Evolutionary conservation across 2,329 filamentous ascomycete genomes (phyloP), one percentile per base, ranked within the genome.

Genomic region (Colletotrichum sp.): DNA sequence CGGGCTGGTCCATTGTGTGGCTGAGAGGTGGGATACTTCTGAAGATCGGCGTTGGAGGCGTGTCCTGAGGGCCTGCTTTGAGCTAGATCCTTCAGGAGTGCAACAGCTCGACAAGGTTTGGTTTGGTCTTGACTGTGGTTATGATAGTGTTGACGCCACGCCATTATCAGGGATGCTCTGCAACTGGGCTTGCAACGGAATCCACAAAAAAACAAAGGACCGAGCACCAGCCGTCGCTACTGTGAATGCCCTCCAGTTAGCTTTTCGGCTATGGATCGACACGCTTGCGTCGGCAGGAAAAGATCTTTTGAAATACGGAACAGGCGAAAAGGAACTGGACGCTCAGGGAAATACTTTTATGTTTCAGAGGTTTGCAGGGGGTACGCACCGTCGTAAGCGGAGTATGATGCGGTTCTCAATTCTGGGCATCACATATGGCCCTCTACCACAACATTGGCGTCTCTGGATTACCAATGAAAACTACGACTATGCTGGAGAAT

Each of bases 101-200:
- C 18, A 21, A 12, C 39, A 49, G 2, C 18, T 21, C 0, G 39
- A 49, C 18, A 12, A 0, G 0, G 18, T 12, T 49, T 49, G 39
- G 39, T 1, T 12, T 49, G 3, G 0, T n/a, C 18, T 0, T 0
- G 18, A 49, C 18, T 21, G 0, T 49, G 9, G 9, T 6, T 0
- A 18, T 6, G 16, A 1, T 18, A 2, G 1, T 18, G 36, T 44
- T 44, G 39, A 2, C 0, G 2, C 18, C 39, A 49, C 39, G 39
- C 39, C 39, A 0, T 49, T 49, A 1, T 49, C 39, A 49, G 39
- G 1, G 0, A 49, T 49, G 18, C 39, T 49, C 4, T 49, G 39
- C 39, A 49, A 1, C 39, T 21, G 0, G 0, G 9, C 4, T 49
- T 49, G 39, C 18, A 0, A 49, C 4, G 39, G 9, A 12, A 12